These are phyloP conservation scores for Cokeromyces recurvatus DNA, from an alignment of 371 early-diverging fungal genomes.

Conservation along the genomic window DNA sequence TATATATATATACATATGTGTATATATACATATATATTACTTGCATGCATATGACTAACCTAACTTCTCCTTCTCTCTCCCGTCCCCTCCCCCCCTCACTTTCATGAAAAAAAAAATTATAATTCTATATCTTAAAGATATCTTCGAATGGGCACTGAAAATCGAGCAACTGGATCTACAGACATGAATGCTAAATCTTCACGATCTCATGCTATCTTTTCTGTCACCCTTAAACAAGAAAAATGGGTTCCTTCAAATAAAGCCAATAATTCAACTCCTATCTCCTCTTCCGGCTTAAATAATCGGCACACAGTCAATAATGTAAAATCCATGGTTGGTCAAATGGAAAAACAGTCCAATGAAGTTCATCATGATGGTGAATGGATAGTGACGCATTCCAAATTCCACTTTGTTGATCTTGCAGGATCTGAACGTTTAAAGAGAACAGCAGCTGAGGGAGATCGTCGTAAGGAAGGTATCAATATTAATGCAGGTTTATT, in stretches of 20 bases:
- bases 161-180: conserved; percentile 91
- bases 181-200: conserved; percentile 97
- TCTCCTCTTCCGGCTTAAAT: neutral
- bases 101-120: too few relatives aligned
- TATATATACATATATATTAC: conserved; percentile 3
- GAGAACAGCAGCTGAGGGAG: conserved; percentile 91
- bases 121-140: too few relatives aligned
- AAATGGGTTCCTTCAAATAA: conserved; percentile 36
- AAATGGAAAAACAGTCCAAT: conserved; percentile 27
- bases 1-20: too few relatives aligned
- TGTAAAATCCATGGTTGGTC: conserved; percentile 31
- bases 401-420: conserved; percentile 98
- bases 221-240: conserved; percentile 78
- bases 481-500: conserved; percentile 97
- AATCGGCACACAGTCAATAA: conserved; percentile 32
- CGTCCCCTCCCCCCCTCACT: too few relatives aligned
- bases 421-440: conserved; percentile 98
- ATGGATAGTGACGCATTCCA: conserved; percentile 60
- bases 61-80: neutral
- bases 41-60: conserved; percentile 4
- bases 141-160: conserved; percentile 76
- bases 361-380: conserved; percentile 28
- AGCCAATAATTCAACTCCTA: neutral
- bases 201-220: conserved; percentile 97
- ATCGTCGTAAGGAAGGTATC: conserved; percentile 95